Percentiles rank a stretch among this genome's conserved stretches.
These are phyloP conservation scores for Spathaspora hagerdaliae DNA, from an alignment of 805 yeast genomes.

Conservation along the genomic window DNA sequence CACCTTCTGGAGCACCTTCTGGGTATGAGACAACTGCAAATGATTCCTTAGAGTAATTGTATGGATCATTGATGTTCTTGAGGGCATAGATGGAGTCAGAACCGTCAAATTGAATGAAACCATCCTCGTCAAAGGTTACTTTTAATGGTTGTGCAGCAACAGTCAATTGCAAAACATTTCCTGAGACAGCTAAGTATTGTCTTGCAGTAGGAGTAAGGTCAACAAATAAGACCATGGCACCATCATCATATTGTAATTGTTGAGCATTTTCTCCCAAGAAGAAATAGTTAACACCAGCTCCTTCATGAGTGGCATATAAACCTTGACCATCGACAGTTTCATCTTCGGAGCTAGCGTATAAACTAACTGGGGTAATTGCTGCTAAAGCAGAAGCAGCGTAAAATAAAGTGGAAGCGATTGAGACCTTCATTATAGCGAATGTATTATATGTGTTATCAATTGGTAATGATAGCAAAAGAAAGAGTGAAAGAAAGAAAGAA, in stretches of 20 bases:
- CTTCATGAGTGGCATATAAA: slow-evolving; percentile 33
- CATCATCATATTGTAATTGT: slow-evolving; percentile 17
- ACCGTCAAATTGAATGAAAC: slow-evolving; percentile 9
- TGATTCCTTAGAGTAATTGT: slow-evolving; percentile 16
- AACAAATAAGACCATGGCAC: slow-evolving; percentile 1
- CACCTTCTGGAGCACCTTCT: slow-evolving; percentile 6
- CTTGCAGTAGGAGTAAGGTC: neutral
- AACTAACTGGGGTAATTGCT: slow-evolving; percentile 10
- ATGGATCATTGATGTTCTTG: slow-evolving; percentile 26
- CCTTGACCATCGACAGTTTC: slow-evolving; percentile 23
- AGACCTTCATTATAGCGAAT: neutral
- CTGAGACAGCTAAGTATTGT: neutral
- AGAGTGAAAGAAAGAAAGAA: too few relatives aligned
- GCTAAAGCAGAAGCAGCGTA: slow-evolving; percentile 8
- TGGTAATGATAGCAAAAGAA: too few relatives aligned
- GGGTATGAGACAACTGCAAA: slow-evolving; percentile 12
- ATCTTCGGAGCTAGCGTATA: slow-evolving; percentile 22
- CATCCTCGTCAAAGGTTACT: slow-evolving; percentile 5
- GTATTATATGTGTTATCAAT: neutral
- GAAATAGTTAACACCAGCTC: slow-evolving; percentile 43
- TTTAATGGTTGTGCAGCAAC: slow-evolving; percentile 6
- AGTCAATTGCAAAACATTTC: slow-evolving; percentile 9
- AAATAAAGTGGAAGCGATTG: slow-evolving; percentile 2
- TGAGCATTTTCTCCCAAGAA: slow-evolving; percentile 21
- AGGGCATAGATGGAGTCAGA: slow-evolving; percentile 21